These are phyloP conservation scores for Parathielavia hyrcaniae DNA, from an alignment of 495 filamentous ascomycete genomes.

Conservation along the genomic window DNA sequence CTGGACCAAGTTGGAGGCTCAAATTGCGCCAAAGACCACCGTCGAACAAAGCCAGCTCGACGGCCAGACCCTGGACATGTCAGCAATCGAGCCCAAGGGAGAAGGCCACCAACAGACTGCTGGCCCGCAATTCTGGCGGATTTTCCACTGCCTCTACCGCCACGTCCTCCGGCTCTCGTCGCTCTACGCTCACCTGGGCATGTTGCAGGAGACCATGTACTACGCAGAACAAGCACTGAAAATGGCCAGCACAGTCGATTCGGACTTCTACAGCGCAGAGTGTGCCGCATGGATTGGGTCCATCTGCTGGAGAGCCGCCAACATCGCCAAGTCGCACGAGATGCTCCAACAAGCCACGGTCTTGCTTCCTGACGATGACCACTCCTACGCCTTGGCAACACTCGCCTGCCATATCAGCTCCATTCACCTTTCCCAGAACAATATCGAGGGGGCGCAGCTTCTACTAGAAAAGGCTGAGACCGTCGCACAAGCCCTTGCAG, in stretches of 20 bases:
- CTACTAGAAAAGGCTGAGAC: conserved; percentile 38
- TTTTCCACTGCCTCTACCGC: conserved; percentile 65
- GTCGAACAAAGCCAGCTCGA: conserved; percentile 34
- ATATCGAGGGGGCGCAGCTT: conserved; percentile 33
- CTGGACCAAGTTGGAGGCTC: conserved; percentile 60
- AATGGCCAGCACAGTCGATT: conserved; percentile 62
- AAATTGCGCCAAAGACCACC: conserved; percentile 25
- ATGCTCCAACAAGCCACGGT: conserved; percentile 48
- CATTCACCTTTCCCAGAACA: conserved; percentile 40
- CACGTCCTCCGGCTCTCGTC: conserved; percentile 63
- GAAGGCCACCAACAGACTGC: conserved; percentile 20
- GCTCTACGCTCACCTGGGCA: conserved; percentile 72
- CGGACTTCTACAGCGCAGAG: conserved; percentile 51
- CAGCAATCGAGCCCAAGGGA: conserved; percentile 18
- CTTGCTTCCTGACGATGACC: conserved; percentile 37
- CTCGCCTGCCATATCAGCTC: conserved; percentile 40
- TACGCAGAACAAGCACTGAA: conserved; percentile 79
- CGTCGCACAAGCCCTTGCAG: conserved; percentile 29
- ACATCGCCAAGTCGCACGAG: conserved; percentile 54
- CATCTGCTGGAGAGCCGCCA: conserved; percentile 58
- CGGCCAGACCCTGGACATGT: conserved; percentile 20
- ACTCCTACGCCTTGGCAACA: conserved; percentile 43
- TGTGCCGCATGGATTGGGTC: conserved; percentile 55
- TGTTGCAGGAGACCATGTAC: conserved; percentile 85
- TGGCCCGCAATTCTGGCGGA: conserved; percentile 72